Base-by-base conservation (phyloP, 78 protist genomes). In the Diacronema lutheri region DNA sequence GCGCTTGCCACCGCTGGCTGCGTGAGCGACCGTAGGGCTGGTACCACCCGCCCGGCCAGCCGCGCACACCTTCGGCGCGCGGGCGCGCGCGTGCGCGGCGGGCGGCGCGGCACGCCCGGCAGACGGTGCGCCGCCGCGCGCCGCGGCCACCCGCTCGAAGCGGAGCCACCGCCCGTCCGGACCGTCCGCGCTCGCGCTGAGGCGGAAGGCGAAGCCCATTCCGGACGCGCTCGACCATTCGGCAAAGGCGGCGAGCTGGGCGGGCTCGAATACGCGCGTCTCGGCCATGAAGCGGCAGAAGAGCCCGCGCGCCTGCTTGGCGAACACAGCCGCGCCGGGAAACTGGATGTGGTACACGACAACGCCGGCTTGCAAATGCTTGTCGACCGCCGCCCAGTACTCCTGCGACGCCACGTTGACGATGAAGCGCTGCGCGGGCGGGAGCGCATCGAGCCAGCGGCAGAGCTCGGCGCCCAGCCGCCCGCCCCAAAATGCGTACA, bases 341-440 rank as follows among this genome's bases (percentile, higher is more conserved):
- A 69, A 69, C 16, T 2, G 12, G 21, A 16, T 11, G 50, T 44
- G 37, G 19, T 11, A 13, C 76, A 69, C 76, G 0, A 13, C 29
- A 2, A 13, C 50, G n/a, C 56, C 35, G 33, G n/a, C 50, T 50
- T 38, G 55, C 16, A 44, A 7, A 3, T 7, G 16, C 50, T 3
- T 3, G 7, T 7, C 50, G 76, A 69, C n/a, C 35, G 76, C 46
- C 46, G 37, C 19, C 16, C 40, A 44, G 50, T 69, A 69, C 76
- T 69, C 76, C 55, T 33, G 55, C 76, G 76, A 69, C 23, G 76
- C 76, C 35, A 69, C 50, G 46, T 69, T 69, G 19, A 69, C 35
- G 26, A 69, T 55, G n/a, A 69, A 69, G 10, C 21, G 12, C 25
- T 13, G n/a, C 7, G 16, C 55, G 21, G 1, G 16, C 29, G 14